phyloP scores from a whole-genome alignment of 345 rosid genomes.

The Dimocarpus longan region DNA sequence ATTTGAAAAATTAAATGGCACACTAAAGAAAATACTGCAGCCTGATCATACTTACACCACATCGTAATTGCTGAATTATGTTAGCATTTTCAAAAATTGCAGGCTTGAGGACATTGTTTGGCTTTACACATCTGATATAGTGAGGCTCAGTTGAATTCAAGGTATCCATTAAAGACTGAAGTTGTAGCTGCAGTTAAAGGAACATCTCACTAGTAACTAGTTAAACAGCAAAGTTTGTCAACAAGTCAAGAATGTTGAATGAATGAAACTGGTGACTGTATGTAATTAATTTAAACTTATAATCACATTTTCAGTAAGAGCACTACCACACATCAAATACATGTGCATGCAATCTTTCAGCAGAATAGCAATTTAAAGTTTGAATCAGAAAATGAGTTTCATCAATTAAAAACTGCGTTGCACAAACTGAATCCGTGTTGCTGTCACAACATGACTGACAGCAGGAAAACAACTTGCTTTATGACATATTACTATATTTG shows the following conservation, averaged over 20 bases:
- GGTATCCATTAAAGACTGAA: conserved; percentile 98
- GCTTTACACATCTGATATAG: conserved; percentile 99
- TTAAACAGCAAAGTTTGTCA: conserved; percentile 20
- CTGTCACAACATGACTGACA: background rate
- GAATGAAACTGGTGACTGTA: conserved; percentile 4
- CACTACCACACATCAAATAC: background rate
- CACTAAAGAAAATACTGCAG: conserved; percentile 23
- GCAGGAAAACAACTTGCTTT: background rate
- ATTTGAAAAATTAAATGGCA: conserved; percentile 3
- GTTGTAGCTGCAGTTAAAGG: conserved; percentile 75
- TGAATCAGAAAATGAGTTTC: background rate
- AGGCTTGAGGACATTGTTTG: conserved; percentile 96
- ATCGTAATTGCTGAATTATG: conserved; percentile 94
- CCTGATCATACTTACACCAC: conserved; percentile 81
- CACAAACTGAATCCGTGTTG: background rate
- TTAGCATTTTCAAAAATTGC: conserved; percentile 90
- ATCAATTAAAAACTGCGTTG: background rate
- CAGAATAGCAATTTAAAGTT: background rate
- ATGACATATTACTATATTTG: background rate
- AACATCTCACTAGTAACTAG: conserved; percentile 22
- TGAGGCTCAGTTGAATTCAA: conserved; percentile 96
- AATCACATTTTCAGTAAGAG: conserved; percentile 1
- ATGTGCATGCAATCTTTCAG: background rate
- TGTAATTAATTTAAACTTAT: background rate
- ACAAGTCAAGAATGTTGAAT: background rate